Base-by-base conservation (phyloP, 192 early-diverging fungal species). In the Rhizophagus sp. region DNA sequence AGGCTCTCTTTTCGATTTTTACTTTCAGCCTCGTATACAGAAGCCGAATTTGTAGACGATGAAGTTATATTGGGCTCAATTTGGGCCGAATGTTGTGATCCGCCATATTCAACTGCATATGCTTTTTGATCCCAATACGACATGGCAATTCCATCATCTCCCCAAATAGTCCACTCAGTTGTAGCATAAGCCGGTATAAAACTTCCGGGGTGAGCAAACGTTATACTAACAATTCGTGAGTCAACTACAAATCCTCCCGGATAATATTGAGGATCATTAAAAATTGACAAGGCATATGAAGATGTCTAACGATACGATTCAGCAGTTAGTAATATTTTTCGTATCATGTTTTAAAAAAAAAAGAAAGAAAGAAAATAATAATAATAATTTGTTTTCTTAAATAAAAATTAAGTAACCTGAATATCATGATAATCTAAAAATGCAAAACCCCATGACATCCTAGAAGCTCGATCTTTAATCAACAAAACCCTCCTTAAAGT, bases 101-200 rank as follows among this genome's bases (percentile, higher is more conserved):
- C 76, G 1, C 63, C 25, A 65, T 84, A 88, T 10, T 80, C 85
- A n/a, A 81, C 85, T 11, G 86, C 82, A 68, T 90, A 94, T 17
- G 92, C 88, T 30, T 86, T 83, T 49, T 89, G 84, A 81, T 94
- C 92, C 87, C 92, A 89, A 76, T 94, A 94, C 30, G 85, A 81
- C 50, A 82, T 87, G 27, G 88, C 77, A 12, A 81, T 78, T 27
- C 79, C 82, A n/a, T 84, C 87, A 19, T 67, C 77, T 13, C 79
- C 73, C 30, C 84, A 81, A 27, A 89, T 83, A 1, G 89, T 86
- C 89, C 90, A 92, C 74, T 87, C 83, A 67, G 89, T 87, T n/a
- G 86, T 85, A 13, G 85, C 87, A 80, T 92, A 93, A 1, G 87
- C 88, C 11, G 90, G 90, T 27, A 90, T 83, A 82, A 94, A 92